phyloP scores from a whole-genome alignment of 345 rosid species.

The Moringa oleifera region DNA sequence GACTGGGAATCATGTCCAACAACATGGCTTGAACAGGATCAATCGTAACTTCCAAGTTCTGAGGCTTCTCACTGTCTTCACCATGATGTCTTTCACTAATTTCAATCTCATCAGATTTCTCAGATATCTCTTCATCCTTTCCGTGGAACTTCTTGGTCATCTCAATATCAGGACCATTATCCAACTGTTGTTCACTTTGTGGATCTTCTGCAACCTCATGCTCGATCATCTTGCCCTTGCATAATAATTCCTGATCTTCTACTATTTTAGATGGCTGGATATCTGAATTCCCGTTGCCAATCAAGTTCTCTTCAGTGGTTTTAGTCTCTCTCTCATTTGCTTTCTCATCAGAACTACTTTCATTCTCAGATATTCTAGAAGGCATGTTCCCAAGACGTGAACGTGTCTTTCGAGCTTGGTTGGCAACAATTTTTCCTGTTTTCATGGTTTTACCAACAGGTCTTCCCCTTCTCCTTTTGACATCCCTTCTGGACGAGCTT shows the following conservation, averaged over 20 bases:
- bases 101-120: slow-evolving; percentile 9
- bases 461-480: slow-evolving; percentile 50
- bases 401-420: slow-evolving; percentile 33
- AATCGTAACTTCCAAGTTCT: slow-evolving; percentile 34
- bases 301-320: slow-evolving; percentile 10
- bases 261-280: slow-evolving; percentile 4
- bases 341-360: slow-evolving; percentile 29
- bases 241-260: slow-evolving; percentile 26
- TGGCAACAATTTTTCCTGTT: slow-evolving; percentile 30
- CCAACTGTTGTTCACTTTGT: slow-evolving; percentile 5
- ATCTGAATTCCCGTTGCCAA: slow-evolving; percentile 13
- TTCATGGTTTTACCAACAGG: slow-evolving; percentile 38
- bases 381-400: slow-evolving; percentile 44
- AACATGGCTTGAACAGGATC: slow-evolving; percentile 89
- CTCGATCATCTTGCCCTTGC: slow-evolving; percentile 19
- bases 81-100: slow-evolving; percentile 1
- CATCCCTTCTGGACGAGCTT: slow-evolving; percentile 23
- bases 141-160: slow-evolving; percentile 8
- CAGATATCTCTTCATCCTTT: slow-evolving; percentile 12
- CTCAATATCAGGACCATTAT: slow-evolving; percentile 12
- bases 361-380: slow-evolving; percentile 44
- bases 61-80: slow-evolving; percentile 8
- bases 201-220: slow-evolving; percentile 19
- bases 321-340: slow-evolving; percentile 16
- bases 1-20: slow-evolving; percentile 79